Base-by-base conservation (phyloP, 495 filamentous ascomycete genomes). In the Letharia lupina region DNA sequence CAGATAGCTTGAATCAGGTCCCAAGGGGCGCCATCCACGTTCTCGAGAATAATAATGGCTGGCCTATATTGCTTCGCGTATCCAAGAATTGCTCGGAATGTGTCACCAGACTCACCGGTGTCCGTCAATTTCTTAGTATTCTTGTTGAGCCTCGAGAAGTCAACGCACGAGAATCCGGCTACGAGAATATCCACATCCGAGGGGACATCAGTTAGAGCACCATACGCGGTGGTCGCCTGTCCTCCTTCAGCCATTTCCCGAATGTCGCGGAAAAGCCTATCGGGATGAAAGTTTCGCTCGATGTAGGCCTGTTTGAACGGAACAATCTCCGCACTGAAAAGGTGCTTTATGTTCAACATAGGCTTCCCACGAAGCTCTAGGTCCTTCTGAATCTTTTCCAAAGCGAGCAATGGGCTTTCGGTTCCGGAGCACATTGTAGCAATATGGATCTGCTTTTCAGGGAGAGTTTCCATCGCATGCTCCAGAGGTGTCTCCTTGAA, bases 341-440 rank as follows among this genome's bases (percentile, higher is more conserved):
- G 66, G 71, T 96, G 91, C 0, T 81, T 70, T 39, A 90, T 76
- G 5, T 77, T 60, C 8, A 89, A 74, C 39, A 8, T 65, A 64
- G 23, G 48, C 79, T 75, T 65, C 82, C 80, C 73, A 20, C 23
- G 23, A 28, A 28, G 23, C 23, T 28, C 23, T 28, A 28, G 23
- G 23, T 28, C 23, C 23, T 78, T 65, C 39, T 69, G 67, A 13
- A 86, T 70, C 69, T 86, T 77, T 48, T 83, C 76, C 50, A 93
- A 70, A 0, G 87, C 87, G 4, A 93, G 76, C 10, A 96, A 74
- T 15, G 91, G 91, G 39, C 84, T 86, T 68, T 96, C 91, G 0
- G 91, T 94, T 6, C 91, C 91, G 15, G 89, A 93, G 70, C 90
- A 96, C 72, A 92, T 83, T 0, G 91, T 96, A 2, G 81, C 90